phyloP scores from a whole-genome alignment of 2,329 filamentous ascomycete genomes.

The Blastomyces silverae region DNA sequence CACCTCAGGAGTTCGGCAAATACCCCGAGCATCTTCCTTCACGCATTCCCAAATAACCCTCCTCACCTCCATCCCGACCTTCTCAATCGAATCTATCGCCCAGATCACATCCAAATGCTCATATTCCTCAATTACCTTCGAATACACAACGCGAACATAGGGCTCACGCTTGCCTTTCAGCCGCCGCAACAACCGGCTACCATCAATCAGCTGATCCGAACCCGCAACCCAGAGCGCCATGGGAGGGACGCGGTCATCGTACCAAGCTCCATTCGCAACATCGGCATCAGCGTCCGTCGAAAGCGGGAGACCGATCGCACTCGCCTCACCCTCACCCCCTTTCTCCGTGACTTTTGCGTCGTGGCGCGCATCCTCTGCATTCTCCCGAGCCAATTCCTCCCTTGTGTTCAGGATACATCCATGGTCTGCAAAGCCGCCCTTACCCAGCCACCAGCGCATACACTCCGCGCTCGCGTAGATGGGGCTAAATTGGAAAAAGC shows the following conservation, averaged over 20 bases:
- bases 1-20: slow-evolving; percentile 58
- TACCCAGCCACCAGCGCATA: slow-evolving; percentile 93
- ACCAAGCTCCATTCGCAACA: slow-evolving; percentile 59
- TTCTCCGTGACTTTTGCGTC: slow-evolving; percentile 11
- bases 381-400: slow-evolving; percentile 61
- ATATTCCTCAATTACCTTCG: slow-evolving; percentile 75
- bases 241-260: slow-evolving; percentile 68
- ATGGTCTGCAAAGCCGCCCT: slow-evolving; percentile 76
- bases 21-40: slow-evolving; percentile 47
- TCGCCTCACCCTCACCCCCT: background rate
- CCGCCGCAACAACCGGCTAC: slow-evolving; percentile 62
- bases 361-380: slow-evolving; percentile 30
- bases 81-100: slow-evolving; percentile 80
- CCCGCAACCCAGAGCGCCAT: slow-evolving; percentile 86
- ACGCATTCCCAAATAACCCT: slow-evolving; percentile 79
- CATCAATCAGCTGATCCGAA: slow-evolving; percentile 77
- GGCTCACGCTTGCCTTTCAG: slow-evolving; percentile 75
- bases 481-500: slow-evolving; percentile 88
- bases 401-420: slow-evolving; percentile 79
- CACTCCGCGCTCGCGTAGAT: slow-evolving; percentile 84
- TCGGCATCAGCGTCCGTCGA: background rate
- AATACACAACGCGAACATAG: slow-evolving; percentile 70
- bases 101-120: slow-evolving; percentile 94
- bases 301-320: background rate
- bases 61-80: slow-evolving; percentile 72